Percentiles rank a stretch among this genome's conserved stretches.
These are phyloP conservation scores for Spirogloea muscicola DNA, from an alignment of 139 green algal genomes.

Conservation along the genomic window DNA sequence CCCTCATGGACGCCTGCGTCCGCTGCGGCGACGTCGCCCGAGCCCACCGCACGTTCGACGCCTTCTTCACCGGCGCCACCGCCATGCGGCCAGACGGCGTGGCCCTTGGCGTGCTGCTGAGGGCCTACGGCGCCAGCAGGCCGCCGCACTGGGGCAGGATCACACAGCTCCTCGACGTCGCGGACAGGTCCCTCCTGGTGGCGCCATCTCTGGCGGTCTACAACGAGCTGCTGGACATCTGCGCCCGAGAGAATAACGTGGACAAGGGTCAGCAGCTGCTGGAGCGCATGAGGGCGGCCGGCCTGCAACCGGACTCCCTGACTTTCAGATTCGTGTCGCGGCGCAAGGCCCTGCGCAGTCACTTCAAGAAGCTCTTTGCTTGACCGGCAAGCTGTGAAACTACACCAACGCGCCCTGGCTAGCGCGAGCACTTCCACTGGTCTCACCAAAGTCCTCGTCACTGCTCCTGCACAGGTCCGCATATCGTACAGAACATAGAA, in stretches of 20 bases:
- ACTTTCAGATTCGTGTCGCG: conserved; percentile 28
- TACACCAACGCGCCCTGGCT: no score
- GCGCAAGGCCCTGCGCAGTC: conserved; percentile 11
- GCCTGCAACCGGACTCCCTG: conserved; percentile 22
- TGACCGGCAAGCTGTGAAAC: no score
- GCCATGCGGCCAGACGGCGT: conserved; percentile 21
- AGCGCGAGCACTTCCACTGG: no score
- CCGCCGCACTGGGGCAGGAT: conserved; percentile 37
- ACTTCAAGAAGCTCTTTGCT: conserved; percentile 45
- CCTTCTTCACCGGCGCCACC: conserved; percentile 1
- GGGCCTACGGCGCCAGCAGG: conserved; percentile 21
- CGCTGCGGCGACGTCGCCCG: conserved; percentile 12
- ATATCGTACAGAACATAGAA: no score
- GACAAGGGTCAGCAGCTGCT: conserved; percentile 30
- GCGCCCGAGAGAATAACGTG: conserved; percentile 26
- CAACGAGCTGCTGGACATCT: conserved; percentile 39
- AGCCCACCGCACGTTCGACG: conserved; percentile 23
- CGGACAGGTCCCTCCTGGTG: conserved; percentile 25
- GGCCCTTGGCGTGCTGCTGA: conserved; percentile 25
- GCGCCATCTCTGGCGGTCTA: conserved; percentile 27
- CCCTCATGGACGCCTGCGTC: conserved; percentile 35
- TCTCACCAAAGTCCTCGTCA: no score
- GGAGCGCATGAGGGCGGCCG: conserved; percentile 15
- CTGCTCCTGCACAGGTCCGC: no score
- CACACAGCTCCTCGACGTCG: conserved; percentile 16